Conservation (phyloP, 2,329 filamentous ascomycete species). For the Xylariaceae sp. region DNA sequence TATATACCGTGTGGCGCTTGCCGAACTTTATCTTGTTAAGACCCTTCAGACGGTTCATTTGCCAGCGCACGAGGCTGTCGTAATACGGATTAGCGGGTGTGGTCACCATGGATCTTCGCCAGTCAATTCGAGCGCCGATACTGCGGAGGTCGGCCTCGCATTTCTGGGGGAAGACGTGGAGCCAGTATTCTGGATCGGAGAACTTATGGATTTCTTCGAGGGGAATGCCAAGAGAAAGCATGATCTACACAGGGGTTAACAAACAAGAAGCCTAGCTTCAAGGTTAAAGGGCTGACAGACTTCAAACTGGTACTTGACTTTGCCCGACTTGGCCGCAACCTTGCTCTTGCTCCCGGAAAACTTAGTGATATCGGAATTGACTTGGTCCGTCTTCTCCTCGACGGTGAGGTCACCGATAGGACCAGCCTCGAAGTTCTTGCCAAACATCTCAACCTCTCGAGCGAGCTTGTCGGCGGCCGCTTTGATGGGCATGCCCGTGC, state of each 20-base stretch:
- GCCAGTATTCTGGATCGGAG: conserved; percentile 88
- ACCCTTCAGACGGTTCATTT: conserved; percentile 91
- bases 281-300: conserved; percentile 48
- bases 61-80: conserved; percentile 93
- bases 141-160: conserved; percentile 78
- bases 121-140: conserved; percentile 87
- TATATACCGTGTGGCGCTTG: conserved; percentile 92
- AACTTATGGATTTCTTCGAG: conserved; percentile 90
- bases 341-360: conserved; percentile 94
- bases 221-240: conserved; percentile 87
- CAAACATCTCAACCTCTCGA: conserved; percentile 87
- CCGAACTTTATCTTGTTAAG: conserved; percentile 92
- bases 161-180: conserved; percentile 86
- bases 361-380: conserved; percentile 76
- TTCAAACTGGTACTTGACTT: conserved; percentile 94
- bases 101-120: conserved; percentile 89
- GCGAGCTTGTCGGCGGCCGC: conserved; percentile 94
- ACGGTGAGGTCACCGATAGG: conserved; percentile 19
- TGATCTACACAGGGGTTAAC: conserved; percentile 55
- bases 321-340: conserved; percentile 83
- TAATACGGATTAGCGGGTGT: conserved; percentile 98
- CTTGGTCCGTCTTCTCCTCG: conserved; percentile 49
- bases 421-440: conserved; percentile 74
- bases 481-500: conserved; percentile 97
- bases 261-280: neutral